Conservation (phyloP, 352 stramenopile genomes). For the Saprolegnia parasitica region DNA sequence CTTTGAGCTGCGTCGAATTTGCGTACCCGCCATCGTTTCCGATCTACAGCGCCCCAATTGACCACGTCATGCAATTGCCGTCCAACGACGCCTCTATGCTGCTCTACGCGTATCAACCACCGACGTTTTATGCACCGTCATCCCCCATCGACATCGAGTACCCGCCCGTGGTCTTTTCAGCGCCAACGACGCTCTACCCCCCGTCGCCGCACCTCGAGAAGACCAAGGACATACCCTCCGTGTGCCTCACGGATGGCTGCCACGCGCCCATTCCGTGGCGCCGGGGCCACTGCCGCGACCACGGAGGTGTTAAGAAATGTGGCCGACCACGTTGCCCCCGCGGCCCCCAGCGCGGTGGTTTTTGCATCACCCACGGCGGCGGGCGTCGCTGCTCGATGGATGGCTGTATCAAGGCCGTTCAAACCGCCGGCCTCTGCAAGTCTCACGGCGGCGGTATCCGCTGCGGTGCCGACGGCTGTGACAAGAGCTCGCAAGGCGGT, state of each 20-base stretch:
- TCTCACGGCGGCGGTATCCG: conserved; percentile 78
- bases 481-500: conserved; percentile 63
- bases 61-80: not conserved
- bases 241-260: conserved; percentile 19
- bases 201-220: not conserved
- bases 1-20: too few species aligned
- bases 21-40: too few species aligned
- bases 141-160: not conserved
- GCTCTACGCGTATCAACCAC: not conserved
- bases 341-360: conserved; percentile 18
- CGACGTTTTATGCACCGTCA: not conserved
- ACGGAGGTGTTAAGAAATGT: conserved; percentile 18
- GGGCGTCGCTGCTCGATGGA: conserved; percentile 21
- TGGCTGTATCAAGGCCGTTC: conserved; percentile 19
- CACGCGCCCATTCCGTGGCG: conserved; percentile 28
- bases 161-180: not conserved
- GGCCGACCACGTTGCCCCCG: not conserved
- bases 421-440: conserved; percentile 8
- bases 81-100: not conserved
- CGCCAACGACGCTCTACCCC: not conserved
- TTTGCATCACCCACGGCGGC: conserved; percentile 27
- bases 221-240: not conserved
- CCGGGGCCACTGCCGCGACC: conserved; percentile 26
- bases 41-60: too few species aligned
- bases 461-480: conserved; percentile 77